A percentile compares a stretch with the other conserved stretches of the same genome.
Evolutionary conservation across 1,284 basidiomycete species (phyloP).

Genomic region (Marasmius sp.): DNA sequence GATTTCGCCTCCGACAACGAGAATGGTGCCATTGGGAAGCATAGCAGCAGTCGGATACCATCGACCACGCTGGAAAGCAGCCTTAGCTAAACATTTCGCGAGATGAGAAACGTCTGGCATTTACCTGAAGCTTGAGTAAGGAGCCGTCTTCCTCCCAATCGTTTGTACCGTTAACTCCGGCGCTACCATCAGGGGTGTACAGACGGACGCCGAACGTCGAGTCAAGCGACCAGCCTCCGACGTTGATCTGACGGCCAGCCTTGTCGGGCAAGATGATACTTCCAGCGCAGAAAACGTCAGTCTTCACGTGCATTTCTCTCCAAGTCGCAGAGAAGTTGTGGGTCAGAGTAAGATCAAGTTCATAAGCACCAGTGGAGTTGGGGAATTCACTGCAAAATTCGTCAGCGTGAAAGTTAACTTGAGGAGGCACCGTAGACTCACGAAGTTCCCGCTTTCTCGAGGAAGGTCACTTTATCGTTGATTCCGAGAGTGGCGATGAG

Average conservation of each 20-base stretch:
- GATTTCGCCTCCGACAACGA: slow-evolving; percentile 72
- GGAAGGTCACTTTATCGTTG: slow-evolving; percentile 76
- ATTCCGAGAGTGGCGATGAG: slow-evolving; percentile 71
- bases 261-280: slow-evolving; percentile 72
- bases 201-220: slow-evolving; percentile 70
- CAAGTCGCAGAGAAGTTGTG: slow-evolving; percentile 57
- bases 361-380: slow-evolving; percentile 77
- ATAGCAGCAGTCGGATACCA: slow-evolving; percentile 74
- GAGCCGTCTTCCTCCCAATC: slow-evolving; percentile 67
- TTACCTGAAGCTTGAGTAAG: slow-evolving; percentile 51
- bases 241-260: slow-evolving; percentile 63
- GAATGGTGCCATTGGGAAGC: slow-evolving; percentile 66
- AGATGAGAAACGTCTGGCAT: neutral
- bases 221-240: slow-evolving; percentile 61
- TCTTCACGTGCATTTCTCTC: slow-evolving; percentile 72
- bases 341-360: slow-evolving; percentile 62
- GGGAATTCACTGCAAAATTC: slow-evolving; percentile 34
- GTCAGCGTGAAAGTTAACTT: neutral
- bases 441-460: slow-evolving; percentile 60
- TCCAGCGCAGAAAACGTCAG: slow-evolving; percentile 78
- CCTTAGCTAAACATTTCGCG: neutral
- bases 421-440: slow-evolving; percentile 25
- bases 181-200: slow-evolving; percentile 57
- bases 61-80: slow-evolving; percentile 47
- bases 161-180: slow-evolving; percentile 61